Evolutionary conservation across 2,329 filamentous ascomycete genomes (phyloP).

Genomic region (Aureobasidium sp.): DNA sequence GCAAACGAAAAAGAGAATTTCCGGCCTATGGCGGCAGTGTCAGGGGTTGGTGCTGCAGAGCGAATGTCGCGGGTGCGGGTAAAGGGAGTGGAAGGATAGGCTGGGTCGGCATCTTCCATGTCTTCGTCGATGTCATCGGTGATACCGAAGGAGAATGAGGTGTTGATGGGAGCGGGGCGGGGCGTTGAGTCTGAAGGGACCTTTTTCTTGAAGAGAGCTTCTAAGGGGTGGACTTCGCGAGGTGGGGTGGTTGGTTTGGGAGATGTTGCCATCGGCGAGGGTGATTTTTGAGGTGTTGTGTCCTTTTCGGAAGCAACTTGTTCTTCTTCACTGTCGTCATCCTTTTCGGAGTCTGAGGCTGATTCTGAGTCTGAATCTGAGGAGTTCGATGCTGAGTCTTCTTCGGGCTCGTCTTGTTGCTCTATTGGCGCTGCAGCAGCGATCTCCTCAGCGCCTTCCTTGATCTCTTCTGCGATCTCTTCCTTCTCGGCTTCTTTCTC

Average conservation of each 20-base stretch:
- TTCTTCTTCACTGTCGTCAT: neutral
- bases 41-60: constrained; percentile 88
- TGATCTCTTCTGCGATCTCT: constrained; percentile 12
- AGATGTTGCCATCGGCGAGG: neutral
- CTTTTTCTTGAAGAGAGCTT: constrained; percentile 78
- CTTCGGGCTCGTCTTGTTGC: neutral
- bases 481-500: neutral
- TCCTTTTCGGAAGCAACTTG: neutral
- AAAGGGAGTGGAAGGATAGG: constrained; percentile 69
- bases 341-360: neutral
- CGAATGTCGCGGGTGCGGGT: constrained; percentile 66
- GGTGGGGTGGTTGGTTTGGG: neutral
- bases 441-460: constrained; percentile 23
- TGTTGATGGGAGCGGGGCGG: constrained; percentile 40
- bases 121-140: constrained; percentile 19
- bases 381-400: neutral
- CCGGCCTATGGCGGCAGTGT: constrained; percentile 72
- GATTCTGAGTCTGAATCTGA: neutral
- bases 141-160: constrained; percentile 72
- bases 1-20: constrained; percentile 50
- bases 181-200: constrained; percentile 27
- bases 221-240: constrained; percentile 66
- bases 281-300: neutral
- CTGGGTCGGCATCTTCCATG: constrained; percentile 18
- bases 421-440: neutral